Conservation (phyloP, 495 filamentous ascomycete genomes). For the Penicillium verhagenii region DNA sequence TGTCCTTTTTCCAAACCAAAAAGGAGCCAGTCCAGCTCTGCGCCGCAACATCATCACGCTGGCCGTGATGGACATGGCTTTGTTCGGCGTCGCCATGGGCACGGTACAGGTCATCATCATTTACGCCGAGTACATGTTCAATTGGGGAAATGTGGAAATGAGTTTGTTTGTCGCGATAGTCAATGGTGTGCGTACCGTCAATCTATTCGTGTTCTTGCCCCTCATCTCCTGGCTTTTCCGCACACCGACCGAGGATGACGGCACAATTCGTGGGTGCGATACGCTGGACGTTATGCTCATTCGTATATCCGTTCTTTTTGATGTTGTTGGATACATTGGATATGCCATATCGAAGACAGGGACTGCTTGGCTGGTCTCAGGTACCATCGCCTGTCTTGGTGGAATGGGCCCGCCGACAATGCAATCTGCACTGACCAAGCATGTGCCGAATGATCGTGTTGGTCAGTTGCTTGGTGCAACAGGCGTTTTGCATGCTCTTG, state of each 20-base stretch:
- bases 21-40: constrained; percentile 57
- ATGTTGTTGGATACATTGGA: constrained; percentile 71
- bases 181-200: constrained; percentile 70
- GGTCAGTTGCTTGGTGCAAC: constrained; percentile 85
- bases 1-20: constrained; percentile 59
- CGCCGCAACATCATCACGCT: constrained; percentile 78
- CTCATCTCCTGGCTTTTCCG: constrained; percentile 68
- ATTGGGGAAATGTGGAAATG: constrained; percentile 75
- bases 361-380: constrained; percentile 61
- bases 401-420: constrained; percentile 82
- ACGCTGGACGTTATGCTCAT: constrained; percentile 74
- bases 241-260: constrained; percentile 33
- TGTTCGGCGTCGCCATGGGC: constrained; percentile 82
- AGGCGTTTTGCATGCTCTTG: constrained; percentile 80
- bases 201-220: constrained; percentile 73
- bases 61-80: constrained; percentile 71
- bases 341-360: constrained; percentile 63
- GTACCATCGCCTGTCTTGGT: constrained; percentile 70
- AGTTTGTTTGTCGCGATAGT: constrained; percentile 74
- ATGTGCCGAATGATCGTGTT: constrained; percentile 75
- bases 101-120: constrained; percentile 72
- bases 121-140: constrained; percentile 76
- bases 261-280: constrained; percentile 69
- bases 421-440: constrained; percentile 82
- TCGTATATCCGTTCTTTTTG: constrained; percentile 72